A percentile compares a stretch with the other conserved stretches of the same genome.
Evolutionary conservation across 164 flowering plant genomes (phyloP).

Genomic region (Dillenia suffruticosa): DNA sequence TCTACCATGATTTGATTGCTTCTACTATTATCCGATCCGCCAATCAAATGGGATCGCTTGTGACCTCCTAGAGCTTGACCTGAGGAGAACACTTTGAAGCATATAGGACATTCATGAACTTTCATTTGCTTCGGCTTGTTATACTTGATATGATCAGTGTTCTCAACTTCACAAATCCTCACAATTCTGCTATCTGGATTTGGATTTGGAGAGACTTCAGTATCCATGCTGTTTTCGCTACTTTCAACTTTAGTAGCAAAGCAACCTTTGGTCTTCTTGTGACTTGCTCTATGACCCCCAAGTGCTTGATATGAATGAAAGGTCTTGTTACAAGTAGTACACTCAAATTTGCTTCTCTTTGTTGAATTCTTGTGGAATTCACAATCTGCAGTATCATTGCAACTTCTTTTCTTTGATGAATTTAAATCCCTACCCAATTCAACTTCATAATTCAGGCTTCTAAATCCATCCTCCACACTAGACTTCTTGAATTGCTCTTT

Average conservation of each 20-base stretch:
- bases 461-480: too few relatives aligned
- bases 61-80: slow-evolving; percentile 76
- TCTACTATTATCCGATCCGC: slow-evolving; percentile 14
- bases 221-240: slow-evolving; percentile 17
- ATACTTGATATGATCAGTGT: too few relatives aligned
- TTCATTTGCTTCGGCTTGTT: slow-evolving; percentile 12
- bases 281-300: slow-evolving; percentile 64
- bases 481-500: not conserved
- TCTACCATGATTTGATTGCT: slow-evolving; percentile 5
- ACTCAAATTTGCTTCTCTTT: slow-evolving; percentile 34
- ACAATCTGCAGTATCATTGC: slow-evolving; percentile 5
- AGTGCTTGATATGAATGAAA: slow-evolving; percentile 58
- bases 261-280: slow-evolving; percentile 46
- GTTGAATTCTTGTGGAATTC: slow-evolving; percentile 8
- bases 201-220: too few relatives aligned
- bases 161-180: too few relatives aligned
- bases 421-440: too few relatives aligned
- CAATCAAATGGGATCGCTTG: slow-evolving; percentile 55
- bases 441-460: too few relatives aligned
- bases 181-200: too few relatives aligned
- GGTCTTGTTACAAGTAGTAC: slow-evolving; percentile 38
- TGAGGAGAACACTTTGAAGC: slow-evolving; percentile 47
- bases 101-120: slow-evolving; percentile 55
- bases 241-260: slow-evolving; percentile 24
- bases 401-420: slow-evolving; percentile 23